A percentile compares a stretch with the other conserved stretches of the same genome.
Conservation (phyloP, 441 rosid species). For the Melastoma candidum region DNA sequence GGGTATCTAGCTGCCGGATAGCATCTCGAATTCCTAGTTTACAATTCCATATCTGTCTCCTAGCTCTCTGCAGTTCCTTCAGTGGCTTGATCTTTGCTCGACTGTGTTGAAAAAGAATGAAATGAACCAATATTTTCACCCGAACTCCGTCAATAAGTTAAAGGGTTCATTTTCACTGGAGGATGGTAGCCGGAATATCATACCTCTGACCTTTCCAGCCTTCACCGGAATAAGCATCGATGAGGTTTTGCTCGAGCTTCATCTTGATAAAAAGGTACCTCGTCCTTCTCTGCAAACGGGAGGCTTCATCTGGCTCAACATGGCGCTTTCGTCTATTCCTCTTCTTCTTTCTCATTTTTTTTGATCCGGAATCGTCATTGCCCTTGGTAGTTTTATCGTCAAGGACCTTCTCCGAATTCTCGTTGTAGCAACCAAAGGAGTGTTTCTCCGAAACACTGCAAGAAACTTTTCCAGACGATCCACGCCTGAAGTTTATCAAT, state of each 20-base stretch:
- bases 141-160: neutral
- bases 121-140: conserved; percentile 3
- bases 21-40: conserved; percentile 93
- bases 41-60: conserved; percentile 73
- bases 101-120: conserved; percentile 19
- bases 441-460: conserved; percentile 21
- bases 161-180: conserved; percentile 2
- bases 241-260: conserved; percentile 95
- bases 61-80: conserved; percentile 81
- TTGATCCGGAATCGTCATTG: conserved; percentile 21
- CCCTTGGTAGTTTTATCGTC: neutral
- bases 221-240: conserved; percentile 94
- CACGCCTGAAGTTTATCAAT: conserved; percentile 14
- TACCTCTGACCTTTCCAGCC: conserved; percentile 99
- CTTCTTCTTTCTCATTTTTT: conserved; percentile 39
- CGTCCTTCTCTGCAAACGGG: conserved; percentile 77
- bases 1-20: conserved; percentile 24
- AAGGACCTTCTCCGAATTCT: conserved; percentile 16
- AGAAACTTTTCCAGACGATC: conserved; percentile 24
- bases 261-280: conserved; percentile 83
- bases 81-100: conserved; percentile 95
- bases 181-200: conserved; percentile 2
- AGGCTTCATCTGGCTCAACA: conserved; percentile 58
- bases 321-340: conserved; percentile 37
- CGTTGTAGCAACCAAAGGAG: conserved; percentile 12